Percentiles rank a stretch among this genome's conserved stretches.
These are phyloP conservation scores for Scheffersomyces illinoinensis DNA, from an alignment of 1,139 yeast genomes.

Conservation along the genomic window DNA sequence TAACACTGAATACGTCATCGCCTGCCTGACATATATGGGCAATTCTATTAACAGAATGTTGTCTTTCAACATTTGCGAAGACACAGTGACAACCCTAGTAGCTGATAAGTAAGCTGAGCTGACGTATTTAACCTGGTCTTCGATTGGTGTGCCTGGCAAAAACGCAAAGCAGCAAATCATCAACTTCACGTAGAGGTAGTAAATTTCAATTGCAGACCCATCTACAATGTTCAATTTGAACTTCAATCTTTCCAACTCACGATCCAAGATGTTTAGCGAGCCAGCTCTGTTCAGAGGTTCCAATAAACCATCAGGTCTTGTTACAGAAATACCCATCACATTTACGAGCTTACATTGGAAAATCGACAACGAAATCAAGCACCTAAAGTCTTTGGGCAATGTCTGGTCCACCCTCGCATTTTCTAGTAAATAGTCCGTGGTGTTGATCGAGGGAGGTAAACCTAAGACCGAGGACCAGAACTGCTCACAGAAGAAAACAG, in stretches of 20 bases:
- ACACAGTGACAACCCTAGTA: constrained; percentile 76
- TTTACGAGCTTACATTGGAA: constrained; percentile 84
- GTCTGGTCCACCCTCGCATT: constrained; percentile 69
- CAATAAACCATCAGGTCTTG: constrained; percentile 85
- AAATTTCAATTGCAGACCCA: constrained; percentile 69
- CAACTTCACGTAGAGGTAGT: constrained; percentile 73
- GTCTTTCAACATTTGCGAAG: constrained; percentile 60
- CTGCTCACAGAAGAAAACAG: constrained; percentile 84
- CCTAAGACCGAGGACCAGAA: constrained; percentile 90
- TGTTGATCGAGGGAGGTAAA: constrained; percentile 76
- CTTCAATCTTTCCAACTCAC: constrained; percentile 73
- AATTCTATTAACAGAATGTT: constrained; percentile 77
- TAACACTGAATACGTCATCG: constrained; percentile 79
- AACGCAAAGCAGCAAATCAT: constrained; percentile 90
- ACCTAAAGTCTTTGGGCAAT: constrained; percentile 71
- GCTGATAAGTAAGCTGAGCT: constrained; percentile 80
- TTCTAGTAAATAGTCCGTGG: constrained; percentile 81
- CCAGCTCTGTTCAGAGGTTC: constrained; percentile 85
- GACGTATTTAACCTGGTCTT: constrained; percentile 83
- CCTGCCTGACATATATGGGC: constrained; percentile 85
- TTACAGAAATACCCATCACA: constrained; percentile 87
- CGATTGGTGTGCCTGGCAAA: constrained; percentile 86
- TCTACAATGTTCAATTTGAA: constrained; percentile 65
- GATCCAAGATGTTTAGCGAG: constrained; percentile 69
- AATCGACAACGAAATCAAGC: constrained; percentile 70